A percentile compares a stretch with the other conserved stretches of the same genome.
phyloP scores from a whole-genome alignment of 2,329 filamentous ascomycete genomes.

The Fusarium domesticum region DNA sequence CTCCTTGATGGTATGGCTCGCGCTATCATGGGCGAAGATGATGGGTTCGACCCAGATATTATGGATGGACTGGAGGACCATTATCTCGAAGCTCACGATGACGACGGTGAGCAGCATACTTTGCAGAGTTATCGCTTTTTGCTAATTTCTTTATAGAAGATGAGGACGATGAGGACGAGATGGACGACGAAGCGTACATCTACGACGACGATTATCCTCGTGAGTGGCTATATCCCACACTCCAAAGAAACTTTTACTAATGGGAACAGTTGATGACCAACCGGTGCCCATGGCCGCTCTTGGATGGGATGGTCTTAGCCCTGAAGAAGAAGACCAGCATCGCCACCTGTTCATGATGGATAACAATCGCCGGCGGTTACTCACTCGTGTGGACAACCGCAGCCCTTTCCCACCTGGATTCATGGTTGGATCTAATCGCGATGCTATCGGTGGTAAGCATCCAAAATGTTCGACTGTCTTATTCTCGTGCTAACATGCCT shows the following conservation, averaged over 20 bases:
- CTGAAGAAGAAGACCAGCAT: constrained; percentile 49
- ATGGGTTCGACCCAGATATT: constrained; percentile 51
- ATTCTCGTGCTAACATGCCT: too few species aligned
- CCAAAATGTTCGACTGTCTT: too few species aligned
- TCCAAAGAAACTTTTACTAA: background rate
- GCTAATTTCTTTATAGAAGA: constrained; percentile 34
- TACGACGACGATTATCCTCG: constrained; percentile 59
- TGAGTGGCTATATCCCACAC: constrained; percentile 36
- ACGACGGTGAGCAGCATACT: constrained; percentile 47
- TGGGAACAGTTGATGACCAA: constrained; percentile 37
- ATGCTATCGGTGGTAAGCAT: constrained; percentile 51
- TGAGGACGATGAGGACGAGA: constrained; percentile 66
- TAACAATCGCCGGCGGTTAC: constrained; percentile 37
- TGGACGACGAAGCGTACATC: constrained; percentile 64
- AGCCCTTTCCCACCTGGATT: constrained; percentile 58
- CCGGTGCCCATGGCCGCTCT: constrained; percentile 47
- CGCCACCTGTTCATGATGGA: constrained; percentile 51
- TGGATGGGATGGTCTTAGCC: constrained; percentile 56
- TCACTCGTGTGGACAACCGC: constrained; percentile 42
- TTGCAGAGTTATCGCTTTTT: background rate
- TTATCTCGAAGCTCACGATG: constrained; percentile 54
- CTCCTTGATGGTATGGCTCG: constrained; percentile 55
- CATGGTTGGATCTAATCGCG: constrained; percentile 53
- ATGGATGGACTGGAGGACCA: constrained; percentile 51
- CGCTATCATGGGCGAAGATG: constrained; percentile 52